Evolutionary conservation across 2,329 filamentous ascomycete species (phyloP).

Genomic region (Colletotrichum noveboracense): DNA sequence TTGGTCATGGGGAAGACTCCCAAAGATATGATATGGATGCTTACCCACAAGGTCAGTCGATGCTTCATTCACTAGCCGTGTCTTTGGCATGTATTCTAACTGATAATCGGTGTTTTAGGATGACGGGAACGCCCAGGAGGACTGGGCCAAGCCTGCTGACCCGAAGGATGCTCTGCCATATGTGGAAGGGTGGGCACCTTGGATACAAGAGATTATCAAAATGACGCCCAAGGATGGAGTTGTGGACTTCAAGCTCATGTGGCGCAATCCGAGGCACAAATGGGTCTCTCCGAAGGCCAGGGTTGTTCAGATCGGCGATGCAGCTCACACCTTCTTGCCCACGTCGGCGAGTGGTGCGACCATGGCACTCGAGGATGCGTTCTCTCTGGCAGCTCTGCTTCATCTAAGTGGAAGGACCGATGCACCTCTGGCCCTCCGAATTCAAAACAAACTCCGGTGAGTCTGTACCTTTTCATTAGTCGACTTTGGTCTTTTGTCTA

Average conservation of each 20-base stretch:
- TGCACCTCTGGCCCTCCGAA: background rate
- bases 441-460: background rate
- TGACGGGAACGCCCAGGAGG: background rate
- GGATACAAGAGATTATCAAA: constrained; percentile 3
- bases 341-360: constrained; percentile 46
- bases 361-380: constrained; percentile 46
- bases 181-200: background rate
- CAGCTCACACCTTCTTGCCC: constrained; percentile 45
- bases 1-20: background rate
- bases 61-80: background rate
- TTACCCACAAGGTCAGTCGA: background rate
- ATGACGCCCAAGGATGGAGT: constrained; percentile 26
- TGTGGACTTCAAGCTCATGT: constrained; percentile 45
- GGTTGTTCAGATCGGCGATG: constrained; percentile 43
- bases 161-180: background rate
- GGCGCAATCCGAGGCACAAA: constrained; percentile 42
- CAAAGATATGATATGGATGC: background rate
- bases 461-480: background rate
- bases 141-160: background rate
- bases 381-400: constrained; percentile 36
- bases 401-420: background rate
- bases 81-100: background rate
- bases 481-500: background rate
- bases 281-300: constrained; percentile 39
- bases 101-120: background rate